phyloP scores from a whole-genome alignment of 2,329 filamentous ascomycete species.

The Ceratocystis colombiana region DNA sequence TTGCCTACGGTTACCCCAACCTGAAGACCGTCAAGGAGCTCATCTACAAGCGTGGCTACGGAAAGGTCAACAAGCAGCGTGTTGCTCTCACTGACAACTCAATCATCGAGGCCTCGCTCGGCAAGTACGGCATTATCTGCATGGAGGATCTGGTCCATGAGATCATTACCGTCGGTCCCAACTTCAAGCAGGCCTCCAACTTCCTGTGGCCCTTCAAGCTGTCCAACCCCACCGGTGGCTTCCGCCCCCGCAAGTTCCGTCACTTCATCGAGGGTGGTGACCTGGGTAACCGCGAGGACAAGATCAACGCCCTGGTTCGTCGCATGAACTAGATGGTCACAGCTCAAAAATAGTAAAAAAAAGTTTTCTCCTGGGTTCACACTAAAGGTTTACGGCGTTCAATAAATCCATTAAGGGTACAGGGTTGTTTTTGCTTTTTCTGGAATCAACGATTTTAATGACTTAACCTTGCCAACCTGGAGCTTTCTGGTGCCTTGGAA shows the following conservation, averaged over 20 bases:
- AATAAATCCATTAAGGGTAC: conserved; percentile 23
- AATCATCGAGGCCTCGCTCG: conserved; percentile 91
- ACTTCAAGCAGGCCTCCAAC: conserved; percentile 99
- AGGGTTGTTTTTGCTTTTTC: conserved; percentile 26
- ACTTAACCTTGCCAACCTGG: conserved; percentile 5
- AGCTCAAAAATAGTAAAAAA: conserved; percentile 31
- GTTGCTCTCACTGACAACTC: conserved; percentile 93
- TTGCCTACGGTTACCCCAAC: conserved; percentile 99
- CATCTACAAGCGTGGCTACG: conserved; percentile 99
- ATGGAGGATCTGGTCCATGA: conserved; percentile 99
- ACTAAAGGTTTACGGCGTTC: conserved; percentile 27
- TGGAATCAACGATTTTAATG: conserved; percentile 24
- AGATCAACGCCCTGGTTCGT: conserved; percentile 91
- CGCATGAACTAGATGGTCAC: conserved; percentile 79
- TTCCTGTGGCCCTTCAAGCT: conserved; percentile 99
- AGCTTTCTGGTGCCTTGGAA: not conserved
- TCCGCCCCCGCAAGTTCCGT: conserved; percentile 95
- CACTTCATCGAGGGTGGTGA: conserved; percentile 99
- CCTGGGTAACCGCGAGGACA: conserved; percentile 94
- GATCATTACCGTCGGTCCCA: conserved; percentile 96
- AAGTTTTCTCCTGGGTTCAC: conserved; percentile 25
- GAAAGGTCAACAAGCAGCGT: conserved; percentile 98
- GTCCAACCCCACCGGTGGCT: conserved; percentile 93
- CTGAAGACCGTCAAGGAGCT: conserved; percentile 98
- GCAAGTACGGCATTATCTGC: conserved; percentile 98